These are phyloP conservation scores for Scopulariopsis brevicaulis DNA, from an alignment of 2,329 filamentous ascomycete genomes.

Conservation along the genomic window DNA sequence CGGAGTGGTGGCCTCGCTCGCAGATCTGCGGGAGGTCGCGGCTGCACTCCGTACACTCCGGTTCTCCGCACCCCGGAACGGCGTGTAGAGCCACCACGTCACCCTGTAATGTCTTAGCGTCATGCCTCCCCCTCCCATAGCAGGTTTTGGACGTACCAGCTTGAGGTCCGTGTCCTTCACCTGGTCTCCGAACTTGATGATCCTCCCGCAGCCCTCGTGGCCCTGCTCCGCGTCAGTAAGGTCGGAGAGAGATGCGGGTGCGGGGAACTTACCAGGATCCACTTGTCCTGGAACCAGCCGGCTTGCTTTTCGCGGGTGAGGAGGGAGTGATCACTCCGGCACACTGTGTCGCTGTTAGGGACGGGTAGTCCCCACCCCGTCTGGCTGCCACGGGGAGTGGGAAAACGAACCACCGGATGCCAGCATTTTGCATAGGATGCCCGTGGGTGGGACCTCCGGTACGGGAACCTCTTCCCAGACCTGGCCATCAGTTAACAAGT, in stretches of 20 bases:
- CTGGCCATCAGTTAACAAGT: conserved; percentile 2
- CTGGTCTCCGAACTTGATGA: conserved; percentile 11
- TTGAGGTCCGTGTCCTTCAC: conserved; percentile 8
- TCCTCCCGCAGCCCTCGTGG: conserved; percentile 14
- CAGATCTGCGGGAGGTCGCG: conserved; percentile 24
- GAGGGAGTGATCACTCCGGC: conserved; percentile 19
- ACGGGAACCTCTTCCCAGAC: conserved; percentile 16
- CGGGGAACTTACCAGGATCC: conserved; percentile 9
- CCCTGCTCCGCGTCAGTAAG: conserved; percentile 6
- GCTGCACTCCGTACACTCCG: conserved; percentile 23
- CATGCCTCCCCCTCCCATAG: not conserved
- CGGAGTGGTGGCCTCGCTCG: conserved; percentile 23
- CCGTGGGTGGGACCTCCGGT: conserved; percentile 12
- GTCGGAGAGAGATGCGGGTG: too few species aligned
- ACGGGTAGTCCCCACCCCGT: not conserved
- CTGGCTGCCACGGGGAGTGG: too few species aligned
- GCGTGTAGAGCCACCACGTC: conserved; percentile 18
- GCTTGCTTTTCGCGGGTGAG: conserved; percentile 15
- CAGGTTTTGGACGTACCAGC: conserved; percentile 6
- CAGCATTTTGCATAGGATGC: conserved; percentile 19
- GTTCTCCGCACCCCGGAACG: conserved; percentile 18
- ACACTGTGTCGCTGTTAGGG: conserved; percentile 10
- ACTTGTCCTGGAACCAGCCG: conserved; percentile 16
- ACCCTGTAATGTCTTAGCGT: conserved; percentile 8
- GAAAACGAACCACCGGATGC: conserved; percentile 16